These are phyloP conservation scores for Eurotiales sp. DNA, from an alignment of 2,329 filamentous ascomycete genomes.

Conservation along the genomic window DNA sequence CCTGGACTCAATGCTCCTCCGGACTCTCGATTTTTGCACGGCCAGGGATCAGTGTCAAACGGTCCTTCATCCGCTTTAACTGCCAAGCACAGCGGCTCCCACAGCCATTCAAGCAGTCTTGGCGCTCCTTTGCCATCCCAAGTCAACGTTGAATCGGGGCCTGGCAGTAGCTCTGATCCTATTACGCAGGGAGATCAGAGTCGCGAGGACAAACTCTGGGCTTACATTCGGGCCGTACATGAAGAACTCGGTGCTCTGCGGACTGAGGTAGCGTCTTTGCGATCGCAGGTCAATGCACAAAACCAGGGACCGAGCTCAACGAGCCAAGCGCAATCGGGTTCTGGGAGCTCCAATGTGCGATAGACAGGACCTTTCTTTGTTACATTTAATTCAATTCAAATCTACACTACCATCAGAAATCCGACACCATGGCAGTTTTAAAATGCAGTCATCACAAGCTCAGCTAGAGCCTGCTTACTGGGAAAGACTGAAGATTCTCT, in stretches of 20 bases:
- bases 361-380: neutral
- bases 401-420: no score
- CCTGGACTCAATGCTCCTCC: slow-evolving; percentile 38
- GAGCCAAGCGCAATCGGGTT: neutral
- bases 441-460: neutral
- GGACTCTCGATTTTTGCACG: slow-evolving; percentile 41
- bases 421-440: no score
- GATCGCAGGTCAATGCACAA: slow-evolving; percentile 34
- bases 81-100: slow-evolving; percentile 32
- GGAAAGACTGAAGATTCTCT: neutral
- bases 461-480: no score
- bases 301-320: slow-evolving; percentile 13
- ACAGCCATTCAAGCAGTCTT: slow-evolving; percentile 34
- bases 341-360: neutral
- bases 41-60: slow-evolving; percentile 30
- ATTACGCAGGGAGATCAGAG: slow-evolving; percentile 24
- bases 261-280: slow-evolving; percentile 39
- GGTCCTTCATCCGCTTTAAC: slow-evolving; percentile 29
- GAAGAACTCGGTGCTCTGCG: slow-evolving; percentile 39
- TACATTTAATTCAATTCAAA: no score
- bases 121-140: slow-evolving; percentile 25
- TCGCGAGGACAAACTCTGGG: slow-evolving; percentile 40
- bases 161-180: slow-evolving; percentile 19
- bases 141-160: slow-evolving; percentile 14
- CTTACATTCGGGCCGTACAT: slow-evolving; percentile 41